phyloP scores from a whole-genome alignment of 1,284 basidiomycete species.

The Fomitopsis palustris region DNA sequence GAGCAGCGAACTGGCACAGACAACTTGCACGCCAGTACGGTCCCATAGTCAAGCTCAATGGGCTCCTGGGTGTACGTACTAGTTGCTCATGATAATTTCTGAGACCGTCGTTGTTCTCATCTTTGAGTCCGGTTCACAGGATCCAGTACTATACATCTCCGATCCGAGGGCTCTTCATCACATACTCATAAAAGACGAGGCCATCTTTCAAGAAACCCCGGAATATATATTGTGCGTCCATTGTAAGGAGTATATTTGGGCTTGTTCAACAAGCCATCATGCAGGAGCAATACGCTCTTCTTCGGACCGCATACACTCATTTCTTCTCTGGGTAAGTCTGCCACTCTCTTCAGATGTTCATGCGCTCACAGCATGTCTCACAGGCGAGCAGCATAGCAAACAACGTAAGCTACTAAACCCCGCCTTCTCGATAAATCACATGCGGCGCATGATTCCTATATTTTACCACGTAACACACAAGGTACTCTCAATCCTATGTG shows the following conservation, averaged over 20 bases:
- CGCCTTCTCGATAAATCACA: constrained; percentile 22
- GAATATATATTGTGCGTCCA: not conserved
- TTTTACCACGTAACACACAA: constrained; percentile 16
- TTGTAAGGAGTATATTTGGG: constrained; percentile 5
- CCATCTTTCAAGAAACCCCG: constrained; percentile 22
- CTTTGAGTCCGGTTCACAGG: constrained; percentile 4
- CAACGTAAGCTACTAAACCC: constrained; percentile 28
- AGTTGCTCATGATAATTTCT: not conserved
- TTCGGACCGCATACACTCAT: constrained; percentile 6
- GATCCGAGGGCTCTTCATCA: constrained; percentile 26
- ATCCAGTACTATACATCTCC: constrained; percentile 14
- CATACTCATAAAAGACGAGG: constrained; percentile 30
- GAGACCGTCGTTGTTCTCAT: not conserved
- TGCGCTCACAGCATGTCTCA: too few relatives aligned
- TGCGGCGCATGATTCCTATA: constrained; percentile 23
- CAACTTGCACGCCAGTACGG: constrained; percentile 17
- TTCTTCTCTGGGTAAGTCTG: not conserved
- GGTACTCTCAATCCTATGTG: not conserved
- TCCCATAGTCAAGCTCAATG: constrained; percentile 15
- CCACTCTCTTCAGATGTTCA: too few relatives aligned
- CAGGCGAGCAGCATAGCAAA: constrained; percentile 20
- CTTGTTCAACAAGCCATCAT: too few relatives aligned
- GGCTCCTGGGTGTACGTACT: constrained; percentile 9
- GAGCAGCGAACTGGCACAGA: constrained; percentile 15
- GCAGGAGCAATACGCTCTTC: constrained; percentile 3